Conservation (phyloP, 1,284 basidiomycete genomes). For the Paramarasmius palmivorus region DNA sequence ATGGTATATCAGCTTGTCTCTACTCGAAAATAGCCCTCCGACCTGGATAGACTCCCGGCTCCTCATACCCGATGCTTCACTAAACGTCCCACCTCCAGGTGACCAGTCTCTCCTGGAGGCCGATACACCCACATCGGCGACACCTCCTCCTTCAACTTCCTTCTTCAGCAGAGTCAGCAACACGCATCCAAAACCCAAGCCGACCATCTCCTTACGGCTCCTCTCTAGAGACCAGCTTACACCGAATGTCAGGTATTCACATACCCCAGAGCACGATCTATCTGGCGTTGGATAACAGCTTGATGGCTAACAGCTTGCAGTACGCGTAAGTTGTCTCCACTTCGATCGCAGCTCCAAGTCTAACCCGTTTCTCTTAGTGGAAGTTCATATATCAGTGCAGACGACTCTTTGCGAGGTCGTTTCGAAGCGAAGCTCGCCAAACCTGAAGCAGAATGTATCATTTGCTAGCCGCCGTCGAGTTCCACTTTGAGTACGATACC, state of each 20-base stretch:
- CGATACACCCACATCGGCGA: slow-evolving; percentile 11
- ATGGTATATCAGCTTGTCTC: slow-evolving; percentile 56
- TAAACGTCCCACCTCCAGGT: slow-evolving; percentile 15
- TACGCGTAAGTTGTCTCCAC: slow-evolving; percentile 48
- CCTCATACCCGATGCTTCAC: slow-evolving; percentile 42
- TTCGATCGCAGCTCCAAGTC: not conserved
- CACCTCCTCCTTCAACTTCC: slow-evolving; percentile 15
- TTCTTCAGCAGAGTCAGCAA: slow-evolving; percentile 8
- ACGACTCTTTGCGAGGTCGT: slow-evolving; percentile 52
- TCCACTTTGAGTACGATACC: too few relatives aligned
- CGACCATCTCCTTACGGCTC: slow-evolving; percentile 42
- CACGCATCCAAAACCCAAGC: slow-evolving; percentile 29
- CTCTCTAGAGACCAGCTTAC: slow-evolving; percentile 34
- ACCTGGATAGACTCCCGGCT: slow-evolving; percentile 61
- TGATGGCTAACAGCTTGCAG: slow-evolving; percentile 47
- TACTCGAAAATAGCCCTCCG: slow-evolving; percentile 60
- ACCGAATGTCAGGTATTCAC: slow-evolving; percentile 19
- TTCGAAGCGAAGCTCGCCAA: slow-evolving; percentile 56
- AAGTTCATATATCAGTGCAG: slow-evolving; percentile 52
- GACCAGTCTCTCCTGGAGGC: not conserved
- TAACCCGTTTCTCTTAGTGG: slow-evolving; percentile 34
- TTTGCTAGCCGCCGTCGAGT: slow-evolving; percentile 55
- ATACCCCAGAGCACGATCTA: slow-evolving; percentile 31
- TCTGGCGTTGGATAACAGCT: slow-evolving; percentile 45
- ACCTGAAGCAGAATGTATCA: slow-evolving; percentile 53